Conservation (phyloP, 225 moss, liverwort and hornwort species). For the Ulota crispa region DNA sequence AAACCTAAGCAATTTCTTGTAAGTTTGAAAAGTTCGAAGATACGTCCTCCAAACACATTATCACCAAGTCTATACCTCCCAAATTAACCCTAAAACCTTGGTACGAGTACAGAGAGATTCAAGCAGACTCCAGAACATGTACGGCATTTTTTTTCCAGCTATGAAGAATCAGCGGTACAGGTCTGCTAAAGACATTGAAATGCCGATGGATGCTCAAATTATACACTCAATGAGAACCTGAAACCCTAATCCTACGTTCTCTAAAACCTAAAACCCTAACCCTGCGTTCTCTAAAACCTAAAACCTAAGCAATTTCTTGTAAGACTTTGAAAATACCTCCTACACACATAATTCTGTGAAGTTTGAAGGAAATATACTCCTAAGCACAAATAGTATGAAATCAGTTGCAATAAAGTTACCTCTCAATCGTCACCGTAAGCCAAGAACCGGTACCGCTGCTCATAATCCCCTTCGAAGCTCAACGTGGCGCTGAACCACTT, state of each 20-base stretch:
- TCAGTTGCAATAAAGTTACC: background rate
- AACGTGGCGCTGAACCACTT: conserved; percentile 76
- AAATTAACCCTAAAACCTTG: background rate
- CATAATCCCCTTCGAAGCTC: conserved; percentile 69
- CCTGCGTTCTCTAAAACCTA: conserved; percentile 8
- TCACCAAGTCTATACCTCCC: background rate
- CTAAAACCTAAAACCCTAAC: conserved; percentile 8
- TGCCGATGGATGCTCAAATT: background rate
- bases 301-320: background rate
- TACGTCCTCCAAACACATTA: background rate
- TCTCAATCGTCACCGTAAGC: conserved; percentile 73
- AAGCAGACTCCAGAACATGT: background rate
- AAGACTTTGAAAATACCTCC: background rate
- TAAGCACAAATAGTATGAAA: background rate
- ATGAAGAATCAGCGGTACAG: background rate
- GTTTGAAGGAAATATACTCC: background rate
- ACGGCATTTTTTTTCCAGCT: background rate
- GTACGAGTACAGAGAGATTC: background rate
- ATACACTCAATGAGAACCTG: background rate
- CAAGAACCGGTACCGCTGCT: conserved; percentile 70
- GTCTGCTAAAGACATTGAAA: background rate
- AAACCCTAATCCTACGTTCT: background rate
- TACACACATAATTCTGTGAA: background rate
- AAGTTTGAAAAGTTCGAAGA: background rate
- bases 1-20: background rate